Evolutionary conservation across 208 protist species (phyloP), one percentile per base, ranked within the genome.

Genomic region (Trypanosoma lewisi): DNA sequence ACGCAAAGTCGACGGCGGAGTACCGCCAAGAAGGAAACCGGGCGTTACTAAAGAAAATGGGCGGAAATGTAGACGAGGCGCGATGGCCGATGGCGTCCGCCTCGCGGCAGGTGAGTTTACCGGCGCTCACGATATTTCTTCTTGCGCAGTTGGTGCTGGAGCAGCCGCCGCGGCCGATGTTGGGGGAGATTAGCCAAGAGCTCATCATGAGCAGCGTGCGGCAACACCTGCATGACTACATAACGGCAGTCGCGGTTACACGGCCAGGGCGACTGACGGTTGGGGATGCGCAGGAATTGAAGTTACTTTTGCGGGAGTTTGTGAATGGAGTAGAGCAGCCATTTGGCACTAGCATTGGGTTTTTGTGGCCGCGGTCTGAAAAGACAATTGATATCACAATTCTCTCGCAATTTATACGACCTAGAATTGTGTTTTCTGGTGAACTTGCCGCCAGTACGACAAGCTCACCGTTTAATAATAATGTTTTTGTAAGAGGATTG

Each of bases 361-460:
- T 87, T 50, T 70, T 96, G 25, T 96, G 89, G 87, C 84, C 84
- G 31, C 63, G 73, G 16, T 90, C 77, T 58, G 90, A 93, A 44
- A 89, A 82, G 54, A 85, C 84, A 0, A 94, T 94, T 44, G 87
- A 94, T 47, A 78, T 93, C 14, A 83, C 87, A 19, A 75, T 93
- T 19, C 70, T 96, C 2, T 84, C 87, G 16, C 91, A 96, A 76
- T 96, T 90, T 67, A 87, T 96, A 68, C 91, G 91, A 19, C 78
- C 85, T 37, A 84, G 87, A 44, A 88, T 96, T 48, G 70, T 89
- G 42, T 41, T 78, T 25, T 74, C 84, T 34, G 75, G 63, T 64
- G 85, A 92, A 21, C 63, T 95, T 27, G 34, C 70, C 25, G 51
- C 41, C 14, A 63, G 41, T 45, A 68, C 54, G 59, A 67, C 21